phyloP scores from a whole-genome alignment of 768 basidiomycete genomes.

The Leccinum uliginosum region DNA sequence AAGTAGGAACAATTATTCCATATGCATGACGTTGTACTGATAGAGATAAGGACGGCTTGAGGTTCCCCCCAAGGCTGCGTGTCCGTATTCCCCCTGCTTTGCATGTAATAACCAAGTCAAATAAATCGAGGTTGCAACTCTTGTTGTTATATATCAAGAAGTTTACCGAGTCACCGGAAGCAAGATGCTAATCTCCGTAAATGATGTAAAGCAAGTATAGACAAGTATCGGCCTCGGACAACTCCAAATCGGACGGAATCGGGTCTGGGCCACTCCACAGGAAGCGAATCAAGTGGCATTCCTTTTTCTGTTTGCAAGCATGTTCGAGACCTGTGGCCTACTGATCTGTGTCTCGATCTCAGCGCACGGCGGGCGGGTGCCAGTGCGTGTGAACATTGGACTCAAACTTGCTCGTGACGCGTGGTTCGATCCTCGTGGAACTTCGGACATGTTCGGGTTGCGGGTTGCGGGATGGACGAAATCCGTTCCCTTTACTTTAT shows the following conservation, averaged over 20 bases:
- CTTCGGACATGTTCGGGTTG: background rate
- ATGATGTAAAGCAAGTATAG: background rate
- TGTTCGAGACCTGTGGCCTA: background rate
- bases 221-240: background rate
- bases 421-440: background rate
- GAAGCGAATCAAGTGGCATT: conserved; percentile 4
- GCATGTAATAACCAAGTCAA: background rate
- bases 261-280: conserved; percentile 5
- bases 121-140: background rate
- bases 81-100: background rate
- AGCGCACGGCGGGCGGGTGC: background rate
- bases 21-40: background rate
- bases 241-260: background rate
- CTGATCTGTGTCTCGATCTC: background rate
- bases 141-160: background rate
- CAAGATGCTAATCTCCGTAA: background rate
- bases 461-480: background rate
- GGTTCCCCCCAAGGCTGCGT: no score
- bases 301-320: background rate
- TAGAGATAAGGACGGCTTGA: background rate
- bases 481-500: background rate
- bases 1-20: background rate
- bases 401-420: background rate
- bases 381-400: background rate
- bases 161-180: background rate